Base-by-base conservation (phyloP, 1,139 yeast genomes). In the Wickerhamomyces sp. region DNA sequence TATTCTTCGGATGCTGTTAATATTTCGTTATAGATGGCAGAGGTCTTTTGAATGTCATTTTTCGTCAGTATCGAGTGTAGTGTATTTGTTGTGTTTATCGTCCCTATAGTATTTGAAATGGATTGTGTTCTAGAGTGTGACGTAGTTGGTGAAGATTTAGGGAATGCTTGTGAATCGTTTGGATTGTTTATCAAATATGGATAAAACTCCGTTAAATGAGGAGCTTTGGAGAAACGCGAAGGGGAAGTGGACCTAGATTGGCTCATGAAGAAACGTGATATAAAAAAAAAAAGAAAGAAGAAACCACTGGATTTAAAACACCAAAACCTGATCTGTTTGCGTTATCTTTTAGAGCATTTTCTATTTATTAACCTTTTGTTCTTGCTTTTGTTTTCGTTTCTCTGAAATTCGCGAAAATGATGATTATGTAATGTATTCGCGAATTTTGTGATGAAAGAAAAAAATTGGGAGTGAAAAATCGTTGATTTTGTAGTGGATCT, bases 131-230 rank as follows among this genome's bases (percentile, higher is more conserved):
- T 28, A 14, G 14, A 30, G 19, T 17, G 29, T 21, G 34, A 30
- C 5, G n/a, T 30, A 5, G 22, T 30, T 5, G 32, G 32, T 13
- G 14, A 10, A 4, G 20, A 19, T 6, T 28, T 36, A n/a, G 42
- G 37, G 16, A 38, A 19, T 14, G 65, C 10, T 7, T 16, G 27
- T 13, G 26, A 10, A 25, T 18, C 46, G 61, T 68, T 59, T 68
- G 28, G n/a, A 18, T n/a, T 46, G 61, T 68, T 59, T 68, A 70
- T 52, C 65, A 72, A 16, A 72, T 65, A 56, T 65, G 58, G 58
- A 32, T 51, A 72, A 54, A 78, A 78, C 55, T 78, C 84, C 3
- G 80, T 67, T 24, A 78, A 60, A 52, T 78, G 84, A 7, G 75
- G 70, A 2, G 80, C 59, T 34, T 47, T 50, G 26, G 55, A 38